Evolutionary conservation across 108 stramenopile species (phyloP).

Genomic region (Parmales sp.): DNA sequence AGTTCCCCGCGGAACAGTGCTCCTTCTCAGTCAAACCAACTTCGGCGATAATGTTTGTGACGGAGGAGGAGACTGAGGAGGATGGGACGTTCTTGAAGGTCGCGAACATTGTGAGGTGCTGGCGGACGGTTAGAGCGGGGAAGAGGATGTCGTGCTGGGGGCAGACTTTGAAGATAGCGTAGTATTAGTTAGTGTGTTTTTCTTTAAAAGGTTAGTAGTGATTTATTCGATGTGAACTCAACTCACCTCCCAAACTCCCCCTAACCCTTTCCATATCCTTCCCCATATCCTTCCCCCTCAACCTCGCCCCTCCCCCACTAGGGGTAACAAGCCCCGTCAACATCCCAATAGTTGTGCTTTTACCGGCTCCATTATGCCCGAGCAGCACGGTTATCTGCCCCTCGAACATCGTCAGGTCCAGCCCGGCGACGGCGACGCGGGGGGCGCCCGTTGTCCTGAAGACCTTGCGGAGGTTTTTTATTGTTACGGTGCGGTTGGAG

Average conservation of each 20-base stretch:
- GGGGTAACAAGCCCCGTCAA: slow-evolving; percentile 82
- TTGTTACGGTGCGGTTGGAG: slow-evolving; percentile 44
- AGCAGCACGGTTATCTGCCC: slow-evolving; percentile 85
- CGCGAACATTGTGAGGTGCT: slow-evolving; percentile 76
- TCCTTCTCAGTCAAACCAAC: slow-evolving; percentile 67
- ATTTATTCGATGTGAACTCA: too few relatives aligned
- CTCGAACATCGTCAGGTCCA: slow-evolving; percentile 76
- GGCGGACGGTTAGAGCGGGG: slow-evolving; percentile 66
- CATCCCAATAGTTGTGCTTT: slow-evolving; percentile 75
- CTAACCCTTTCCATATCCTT: slow-evolving; percentile 51
- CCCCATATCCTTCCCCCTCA: slow-evolving; percentile 61
- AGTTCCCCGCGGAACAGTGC: slow-evolving; percentile 54
- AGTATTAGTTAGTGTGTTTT: too few relatives aligned
- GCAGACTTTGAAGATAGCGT: too few relatives aligned
- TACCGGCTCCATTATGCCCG: slow-evolving; percentile 73
- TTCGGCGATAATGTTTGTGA: slow-evolving; percentile 54
- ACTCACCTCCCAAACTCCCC: slow-evolving; percentile 58
- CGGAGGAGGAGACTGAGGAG: slow-evolving; percentile 31
- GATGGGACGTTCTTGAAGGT: slow-evolving; percentile 57
- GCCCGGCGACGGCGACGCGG: slow-evolving; percentile 77
- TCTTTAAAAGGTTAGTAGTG: too few relatives aligned
- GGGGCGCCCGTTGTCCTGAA: slow-evolving; percentile 55
- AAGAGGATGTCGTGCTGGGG: slow-evolving; percentile 86
- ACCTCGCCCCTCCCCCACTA: slow-evolving; percentile 65
- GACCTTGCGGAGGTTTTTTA: slow-evolving; percentile 47